phyloP scores from a whole-genome alignment of 257 asterid genomes.

The Rhazya stricta region DNA sequence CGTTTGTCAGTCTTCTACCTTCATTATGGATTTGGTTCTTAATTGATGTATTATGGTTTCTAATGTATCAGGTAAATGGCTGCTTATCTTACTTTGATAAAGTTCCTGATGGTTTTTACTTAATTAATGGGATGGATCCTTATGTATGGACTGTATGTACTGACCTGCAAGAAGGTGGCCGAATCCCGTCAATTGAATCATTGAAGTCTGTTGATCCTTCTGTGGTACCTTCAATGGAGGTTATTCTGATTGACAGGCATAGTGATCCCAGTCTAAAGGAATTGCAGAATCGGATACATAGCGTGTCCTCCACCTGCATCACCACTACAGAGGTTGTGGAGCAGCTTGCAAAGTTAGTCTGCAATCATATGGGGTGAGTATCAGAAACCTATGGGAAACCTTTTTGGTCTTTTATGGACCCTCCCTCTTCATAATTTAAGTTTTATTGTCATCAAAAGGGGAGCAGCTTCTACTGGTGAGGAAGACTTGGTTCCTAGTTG shows the following conservation, averaged over 20 bases:
- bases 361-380: slow-evolving; percentile 91
- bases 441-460: slow-evolving; percentile 49
- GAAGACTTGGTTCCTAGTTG: slow-evolving; percentile 53
- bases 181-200: slow-evolving; percentile 83
- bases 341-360: slow-evolving; percentile 86
- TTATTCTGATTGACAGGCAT: slow-evolving; percentile 58
- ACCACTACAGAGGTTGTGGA: slow-evolving; percentile 77
- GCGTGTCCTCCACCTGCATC: slow-evolving; percentile 51
- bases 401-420: neutral
- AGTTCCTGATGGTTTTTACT: slow-evolving; percentile 77
- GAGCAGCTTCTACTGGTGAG: slow-evolving; percentile 61
- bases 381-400: slow-evolving; percentile 21
- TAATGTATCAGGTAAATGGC: slow-evolving; percentile 69
- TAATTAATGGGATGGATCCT: slow-evolving; percentile 90
- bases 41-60: slow-evolving; percentile 5
- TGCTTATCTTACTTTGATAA: slow-evolving; percentile 78
- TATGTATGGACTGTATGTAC: slow-evolving; percentile 88
- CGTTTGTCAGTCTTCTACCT: neutral
- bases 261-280: slow-evolving; percentile 81
- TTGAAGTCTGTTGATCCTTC: slow-evolving; percentile 64
- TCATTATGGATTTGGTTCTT: slow-evolving; percentile 11
- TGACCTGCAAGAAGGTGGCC: slow-evolving; percentile 81
- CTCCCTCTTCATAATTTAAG: slow-evolving; percentile 25
- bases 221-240: slow-evolving; percentile 57
- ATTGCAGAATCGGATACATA: slow-evolving; percentile 59